phyloP scores from a whole-genome alignment of 2,329 filamentous ascomycete species.

The Clonostachys rhizophaga region DNA sequence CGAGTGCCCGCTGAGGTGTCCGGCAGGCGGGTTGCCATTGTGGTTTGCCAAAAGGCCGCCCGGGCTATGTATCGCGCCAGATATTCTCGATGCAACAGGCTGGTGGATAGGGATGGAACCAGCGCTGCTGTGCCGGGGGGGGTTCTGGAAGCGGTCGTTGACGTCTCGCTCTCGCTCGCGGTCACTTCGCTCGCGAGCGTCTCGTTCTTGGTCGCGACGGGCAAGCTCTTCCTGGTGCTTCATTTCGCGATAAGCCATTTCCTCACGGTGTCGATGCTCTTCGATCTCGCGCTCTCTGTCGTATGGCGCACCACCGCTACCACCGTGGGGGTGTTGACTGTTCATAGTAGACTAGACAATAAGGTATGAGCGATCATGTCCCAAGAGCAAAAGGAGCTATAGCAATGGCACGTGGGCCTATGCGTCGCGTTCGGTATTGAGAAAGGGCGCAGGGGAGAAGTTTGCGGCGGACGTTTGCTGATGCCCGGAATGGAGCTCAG shows the following conservation, averaged over 20 bases:
- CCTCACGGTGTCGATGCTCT: constrained; percentile 36
- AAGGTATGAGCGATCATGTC: neutral
- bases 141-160: constrained; percentile 63
- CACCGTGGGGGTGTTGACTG: constrained; percentile 36
- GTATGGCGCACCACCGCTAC: constrained; percentile 31
- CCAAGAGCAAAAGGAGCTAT: too few relatives aligned
- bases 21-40: constrained; percentile 46
- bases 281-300: constrained; percentile 45
- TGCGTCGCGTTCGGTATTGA: too few relatives aligned
- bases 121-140: constrained; percentile 67
- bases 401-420: too few relatives aligned
- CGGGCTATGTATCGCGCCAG: constrained; percentile 84
- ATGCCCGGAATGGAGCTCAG: too few relatives aligned
- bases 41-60: constrained; percentile 80
- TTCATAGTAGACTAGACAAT: constrained; percentile 31
- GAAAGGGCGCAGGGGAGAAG: too few relatives aligned
- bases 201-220: constrained; percentile 46
- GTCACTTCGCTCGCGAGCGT: constrained; percentile 61
- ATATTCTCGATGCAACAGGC: constrained; percentile 77
- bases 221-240: constrained; percentile 43
- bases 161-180: constrained; percentile 60
- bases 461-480: too few relatives aligned
- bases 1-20: constrained; percentile 38
- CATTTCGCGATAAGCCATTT: constrained; percentile 9
- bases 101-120: constrained; percentile 91